Percentiles rank a stretch among this genome's conserved stretches.
Evolutionary conservation across 768 basidiomycete species (phyloP).

Genomic region (Lentinula boryana): DNA sequence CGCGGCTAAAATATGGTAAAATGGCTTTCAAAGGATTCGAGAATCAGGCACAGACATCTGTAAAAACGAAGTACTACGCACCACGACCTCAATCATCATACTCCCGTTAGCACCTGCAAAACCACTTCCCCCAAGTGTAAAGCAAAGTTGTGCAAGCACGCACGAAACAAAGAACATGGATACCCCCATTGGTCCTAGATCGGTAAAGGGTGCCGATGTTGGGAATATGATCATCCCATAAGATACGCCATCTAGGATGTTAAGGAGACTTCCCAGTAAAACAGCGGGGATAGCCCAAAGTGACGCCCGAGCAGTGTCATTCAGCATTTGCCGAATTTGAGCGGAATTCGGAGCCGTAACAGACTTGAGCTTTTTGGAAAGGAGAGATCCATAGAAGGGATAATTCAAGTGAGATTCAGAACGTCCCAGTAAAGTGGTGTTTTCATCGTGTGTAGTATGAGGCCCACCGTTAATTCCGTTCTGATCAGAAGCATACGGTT

Average conservation of each 20-base stretch:
- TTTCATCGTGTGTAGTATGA: not conserved
- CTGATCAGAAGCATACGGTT: not conserved
- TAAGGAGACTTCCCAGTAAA: constrained; percentile 76
- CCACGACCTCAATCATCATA: constrained; percentile 99
- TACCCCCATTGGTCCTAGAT: constrained; percentile 83
- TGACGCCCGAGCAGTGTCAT: constrained; percentile 22
- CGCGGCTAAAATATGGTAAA: constrained; percentile 88
- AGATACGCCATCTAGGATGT: constrained; percentile 90
- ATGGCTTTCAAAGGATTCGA: constrained; percentile 49
- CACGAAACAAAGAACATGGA: constrained; percentile 92
- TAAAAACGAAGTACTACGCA: constrained; percentile 26
- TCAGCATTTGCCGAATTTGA: constrained; percentile 6
- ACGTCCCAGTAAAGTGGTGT: not conserved
- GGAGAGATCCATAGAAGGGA: not conserved
- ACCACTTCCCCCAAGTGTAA: constrained; percentile 80
- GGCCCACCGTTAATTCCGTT: not conserved
- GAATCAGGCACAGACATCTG: not conserved
- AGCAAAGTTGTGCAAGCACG: constrained; percentile 46
- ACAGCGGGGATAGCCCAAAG: constrained; percentile 72
- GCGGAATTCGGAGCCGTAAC: not conserved
- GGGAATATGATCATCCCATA: constrained; percentile 99
- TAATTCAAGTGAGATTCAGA: not conserved
- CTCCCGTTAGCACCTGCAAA: constrained; percentile 90
- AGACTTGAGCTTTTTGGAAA: constrained; percentile 7
- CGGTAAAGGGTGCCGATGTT: constrained; percentile 68